phyloP scores from a whole-genome alignment of 805 yeast species.

The Kluyveromyces siamensis region DNA sequence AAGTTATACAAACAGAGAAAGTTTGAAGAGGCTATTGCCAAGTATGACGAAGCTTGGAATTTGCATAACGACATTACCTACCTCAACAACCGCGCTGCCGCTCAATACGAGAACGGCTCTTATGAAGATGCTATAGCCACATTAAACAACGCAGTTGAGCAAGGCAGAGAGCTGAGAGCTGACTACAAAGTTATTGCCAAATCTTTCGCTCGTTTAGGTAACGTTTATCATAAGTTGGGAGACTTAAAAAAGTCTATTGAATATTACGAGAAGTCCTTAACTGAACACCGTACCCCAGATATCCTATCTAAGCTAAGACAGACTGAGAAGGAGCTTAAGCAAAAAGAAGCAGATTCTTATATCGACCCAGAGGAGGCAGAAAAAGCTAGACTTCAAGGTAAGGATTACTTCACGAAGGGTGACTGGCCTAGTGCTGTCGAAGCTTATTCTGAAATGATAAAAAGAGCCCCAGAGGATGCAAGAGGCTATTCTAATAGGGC shows the following conservation, averaged over 20 bases:
- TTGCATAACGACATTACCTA: slow-evolving; percentile 77
- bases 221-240: slow-evolving; percentile 63
- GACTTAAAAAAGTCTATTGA: slow-evolving; percentile 67
- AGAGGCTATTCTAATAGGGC: slow-evolving; percentile 98
- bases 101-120: slow-evolving; percentile 93
- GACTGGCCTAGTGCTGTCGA: slow-evolving; percentile 97
- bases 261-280: slow-evolving; percentile 78
- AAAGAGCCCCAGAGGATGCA: slow-evolving; percentile 94
- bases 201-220: slow-evolving; percentile 88
- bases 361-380: slow-evolving; percentile 90
- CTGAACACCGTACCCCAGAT: slow-evolving; percentile 96
- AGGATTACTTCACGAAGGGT: slow-evolving; percentile 75
- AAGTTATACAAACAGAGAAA: slow-evolving; percentile 73
- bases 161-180: slow-evolving; percentile 83
- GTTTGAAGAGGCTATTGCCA: slow-evolving; percentile 86
- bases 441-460: slow-evolving; percentile 90
- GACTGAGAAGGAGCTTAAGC: slow-evolving; percentile 79
- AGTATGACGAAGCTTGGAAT: slow-evolving; percentile 82
- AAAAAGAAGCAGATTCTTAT: slow-evolving; percentile 66
- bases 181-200: slow-evolving; percentile 90
- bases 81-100: slow-evolving; percentile 94
- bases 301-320: slow-evolving; percentile 78
- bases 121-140: slow-evolving; percentile 77
- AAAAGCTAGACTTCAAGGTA: slow-evolving; percentile 89
- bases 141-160: slow-evolving; percentile 73